Percentiles rank a stretch among this genome's conserved stretches.
phyloP scores from a whole-genome alignment of 2,329 filamentous ascomycete genomes.

The Bimuria novae-zelandiae region DNA sequence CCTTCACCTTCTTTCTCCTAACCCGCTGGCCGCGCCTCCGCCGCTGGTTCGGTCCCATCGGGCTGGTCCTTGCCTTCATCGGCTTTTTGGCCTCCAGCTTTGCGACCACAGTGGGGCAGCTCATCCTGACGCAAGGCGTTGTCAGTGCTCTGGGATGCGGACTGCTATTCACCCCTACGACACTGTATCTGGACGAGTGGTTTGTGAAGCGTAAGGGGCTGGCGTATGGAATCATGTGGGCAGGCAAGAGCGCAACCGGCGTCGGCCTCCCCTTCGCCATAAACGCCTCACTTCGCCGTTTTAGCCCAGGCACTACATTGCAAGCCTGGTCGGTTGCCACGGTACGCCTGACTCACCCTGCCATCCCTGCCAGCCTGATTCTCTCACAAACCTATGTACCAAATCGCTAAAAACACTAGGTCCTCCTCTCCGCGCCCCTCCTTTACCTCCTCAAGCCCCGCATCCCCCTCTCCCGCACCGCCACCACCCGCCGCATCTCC shows the following conservation, averaged over 20 bases:
- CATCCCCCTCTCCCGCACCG: constrained; percentile 42
- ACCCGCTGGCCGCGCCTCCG: constrained; percentile 21
- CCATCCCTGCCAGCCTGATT: not conserved
- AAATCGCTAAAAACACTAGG: constrained; percentile 12
- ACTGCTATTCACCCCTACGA: constrained; percentile 52
- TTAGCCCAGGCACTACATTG: constrained; percentile 48
- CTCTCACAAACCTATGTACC: not conserved
- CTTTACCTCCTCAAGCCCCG: constrained; percentile 47
- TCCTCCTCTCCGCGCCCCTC: constrained; percentile 36
- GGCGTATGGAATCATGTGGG: constrained; percentile 65
- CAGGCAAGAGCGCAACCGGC: constrained; percentile 46
- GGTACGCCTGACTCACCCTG: not conserved
- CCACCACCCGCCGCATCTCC: constrained; percentile 33
- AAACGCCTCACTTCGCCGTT: constrained; percentile 44
- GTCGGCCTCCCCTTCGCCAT: constrained; percentile 50
- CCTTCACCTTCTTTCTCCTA: not conserved
- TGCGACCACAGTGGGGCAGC: constrained; percentile 31
- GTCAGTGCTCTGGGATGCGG: constrained; percentile 50
- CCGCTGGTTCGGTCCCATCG: constrained; percentile 31
- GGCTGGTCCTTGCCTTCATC: constrained; percentile 33
- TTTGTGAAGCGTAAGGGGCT: constrained; percentile 62
- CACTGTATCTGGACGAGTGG: constrained; percentile 65
- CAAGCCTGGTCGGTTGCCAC: constrained; percentile 40
- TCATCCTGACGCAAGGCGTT: constrained; percentile 46
- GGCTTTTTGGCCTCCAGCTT: constrained; percentile 31